Conservation (phyloP, 2,329 filamentous ascomycete species). For the Neofusicoccum parvum region DNA sequence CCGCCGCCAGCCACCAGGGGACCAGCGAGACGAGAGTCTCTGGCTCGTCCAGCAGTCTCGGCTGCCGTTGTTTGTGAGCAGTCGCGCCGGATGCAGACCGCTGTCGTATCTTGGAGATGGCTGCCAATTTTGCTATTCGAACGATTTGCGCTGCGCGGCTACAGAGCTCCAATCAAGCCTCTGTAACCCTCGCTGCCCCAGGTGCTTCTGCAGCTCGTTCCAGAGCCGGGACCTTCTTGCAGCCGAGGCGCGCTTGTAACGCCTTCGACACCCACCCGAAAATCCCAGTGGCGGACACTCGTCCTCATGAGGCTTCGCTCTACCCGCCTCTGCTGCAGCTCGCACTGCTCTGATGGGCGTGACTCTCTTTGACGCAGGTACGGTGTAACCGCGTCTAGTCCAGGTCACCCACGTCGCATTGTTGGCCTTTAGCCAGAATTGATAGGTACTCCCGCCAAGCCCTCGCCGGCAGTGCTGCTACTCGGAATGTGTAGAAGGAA, state of each 20-base stretch:
- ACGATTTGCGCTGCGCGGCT: background rate
- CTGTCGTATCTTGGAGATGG: background rate
- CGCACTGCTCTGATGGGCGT: background rate
- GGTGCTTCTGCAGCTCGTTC: background rate
- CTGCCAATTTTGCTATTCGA: background rate
- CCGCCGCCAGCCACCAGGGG: background rate
- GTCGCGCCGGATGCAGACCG: background rate
- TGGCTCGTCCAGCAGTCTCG: background rate
- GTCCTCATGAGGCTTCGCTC: background rate
- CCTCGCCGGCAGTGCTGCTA: background rate
- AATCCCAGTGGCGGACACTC: background rate
- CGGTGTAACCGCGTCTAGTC: background rate
- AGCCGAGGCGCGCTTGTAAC: conserved; percentile 12
- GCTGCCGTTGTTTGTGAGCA: background rate
- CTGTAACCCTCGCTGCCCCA: conserved; percentile 10
- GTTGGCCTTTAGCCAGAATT: background rate
- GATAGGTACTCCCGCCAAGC: background rate
- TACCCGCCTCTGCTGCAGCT: background rate
- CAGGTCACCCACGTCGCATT: too few relatives aligned
- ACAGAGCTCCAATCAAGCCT: background rate
- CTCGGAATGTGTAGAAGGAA: background rate
- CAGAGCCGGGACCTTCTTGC: background rate
- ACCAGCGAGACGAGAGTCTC: background rate
- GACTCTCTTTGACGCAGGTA: background rate
- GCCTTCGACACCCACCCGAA: conserved; percentile 4